Conservation (phyloP, 2,329 filamentous ascomycete species). For the Cladosporium oxysporum region DNA sequence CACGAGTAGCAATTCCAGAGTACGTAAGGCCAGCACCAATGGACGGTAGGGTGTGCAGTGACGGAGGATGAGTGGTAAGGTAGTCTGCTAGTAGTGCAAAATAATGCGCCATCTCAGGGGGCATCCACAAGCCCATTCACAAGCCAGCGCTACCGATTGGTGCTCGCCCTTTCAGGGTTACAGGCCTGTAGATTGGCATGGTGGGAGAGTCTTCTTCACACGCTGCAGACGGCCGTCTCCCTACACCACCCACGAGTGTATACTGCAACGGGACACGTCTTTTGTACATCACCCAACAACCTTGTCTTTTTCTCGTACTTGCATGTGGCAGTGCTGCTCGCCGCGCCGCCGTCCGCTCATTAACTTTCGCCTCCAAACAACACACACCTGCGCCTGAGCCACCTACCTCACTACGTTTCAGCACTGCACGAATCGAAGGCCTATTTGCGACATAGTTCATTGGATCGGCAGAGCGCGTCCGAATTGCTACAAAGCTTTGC, state of each 20-base stretch:
- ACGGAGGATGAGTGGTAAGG: not conserved
- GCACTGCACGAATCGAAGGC: slow-evolving; percentile 1
- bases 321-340: slow-evolving; percentile 19
- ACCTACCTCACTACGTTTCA: slow-evolving; percentile 1
- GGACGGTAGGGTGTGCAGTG: not conserved
- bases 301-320: slow-evolving; percentile 5
- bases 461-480: not conserved
- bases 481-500: not conserved
- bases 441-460: not conserved
- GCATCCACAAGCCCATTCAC: slow-evolving; percentile 1
- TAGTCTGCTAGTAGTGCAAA: not conserved
- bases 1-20: not conserved
- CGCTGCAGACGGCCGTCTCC: slow-evolving; percentile 12
- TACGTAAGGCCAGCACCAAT: slow-evolving; percentile 9
- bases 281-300: not conserved
- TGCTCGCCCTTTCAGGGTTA: slow-evolving; percentile 11
- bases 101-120: slow-evolving; percentile 8
- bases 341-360: slow-evolving; percentile 17
- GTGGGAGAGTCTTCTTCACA: slow-evolving; percentile 8
- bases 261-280: not conserved
- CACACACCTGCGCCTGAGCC: slow-evolving; percentile 2
- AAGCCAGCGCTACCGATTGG: slow-evolving; percentile 5
- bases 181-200: slow-evolving; percentile 5
- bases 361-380: not conserved
- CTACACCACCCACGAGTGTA: not conserved